These are phyloP conservation scores for Allium cepa DNA, from an alignment of 106 monocot genomes.

Conservation along the genomic window DNA sequence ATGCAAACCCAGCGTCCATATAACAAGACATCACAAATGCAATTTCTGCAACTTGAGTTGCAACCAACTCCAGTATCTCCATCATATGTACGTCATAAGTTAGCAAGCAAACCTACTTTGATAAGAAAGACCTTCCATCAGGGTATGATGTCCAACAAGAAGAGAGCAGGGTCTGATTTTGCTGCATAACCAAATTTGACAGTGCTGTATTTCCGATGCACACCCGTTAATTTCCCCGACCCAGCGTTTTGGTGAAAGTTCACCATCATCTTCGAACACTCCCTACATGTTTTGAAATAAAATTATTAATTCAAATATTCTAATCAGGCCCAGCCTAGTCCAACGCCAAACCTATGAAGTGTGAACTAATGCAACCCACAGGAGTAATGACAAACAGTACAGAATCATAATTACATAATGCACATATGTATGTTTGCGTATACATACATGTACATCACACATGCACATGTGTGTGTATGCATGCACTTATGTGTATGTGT, in stretches of 20 bases:
- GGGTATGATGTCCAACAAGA: conserved; percentile 28
- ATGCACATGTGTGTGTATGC: no score
- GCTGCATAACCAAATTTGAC: conserved; percentile 60
- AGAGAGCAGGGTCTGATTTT: conserved; percentile 53
- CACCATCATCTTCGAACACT: conserved; percentile 75
- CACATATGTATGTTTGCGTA: no score
- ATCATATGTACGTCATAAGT: not conserved
- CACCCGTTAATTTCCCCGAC: conserved; percentile 50
- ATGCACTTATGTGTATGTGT: no score
- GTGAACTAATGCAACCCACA: no score
- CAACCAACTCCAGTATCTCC: not conserved
- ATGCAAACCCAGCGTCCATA: no score
- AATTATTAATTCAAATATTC: no score
- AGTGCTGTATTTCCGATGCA: conserved; percentile 64
- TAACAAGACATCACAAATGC: no score
- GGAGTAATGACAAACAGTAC: no score
- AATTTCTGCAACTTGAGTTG: not conserved
- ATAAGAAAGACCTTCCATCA: not conserved
- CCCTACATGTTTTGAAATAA: conserved; percentile 21
- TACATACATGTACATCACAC: no score
- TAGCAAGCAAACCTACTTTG: not conserved
- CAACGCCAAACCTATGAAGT: no score
- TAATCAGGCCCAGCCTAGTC: no score
- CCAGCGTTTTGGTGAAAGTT: conserved; percentile 64
- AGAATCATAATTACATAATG: no score